A percentile compares a stretch with the other conserved stretches of the same genome.
phyloP scores from a whole-genome alignment of 495 filamentous ascomycete species.

The Lophiostoma macrostomum region DNA sequence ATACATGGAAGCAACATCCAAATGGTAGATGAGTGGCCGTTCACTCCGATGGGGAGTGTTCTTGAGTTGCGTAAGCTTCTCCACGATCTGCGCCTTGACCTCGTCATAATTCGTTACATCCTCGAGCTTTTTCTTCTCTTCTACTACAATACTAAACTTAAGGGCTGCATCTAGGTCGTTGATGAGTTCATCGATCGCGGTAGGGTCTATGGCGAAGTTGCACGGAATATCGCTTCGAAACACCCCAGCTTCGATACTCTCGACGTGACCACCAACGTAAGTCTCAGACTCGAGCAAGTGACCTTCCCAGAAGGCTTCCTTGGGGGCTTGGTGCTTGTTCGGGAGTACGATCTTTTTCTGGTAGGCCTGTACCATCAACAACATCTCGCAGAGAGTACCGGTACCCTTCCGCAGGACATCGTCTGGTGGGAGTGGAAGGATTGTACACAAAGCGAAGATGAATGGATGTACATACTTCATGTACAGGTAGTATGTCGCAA shows the following conservation, averaged over 20 bases:
- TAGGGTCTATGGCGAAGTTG: constrained; percentile 82
- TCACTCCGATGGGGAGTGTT: constrained; percentile 77
- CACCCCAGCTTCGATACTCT: constrained; percentile 98
- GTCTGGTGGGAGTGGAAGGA: constrained; percentile 89
- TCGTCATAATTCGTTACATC: constrained; percentile 93
- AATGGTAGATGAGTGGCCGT: constrained; percentile 89
- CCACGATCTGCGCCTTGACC: constrained; percentile 77
- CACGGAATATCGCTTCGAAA: constrained; percentile 94
- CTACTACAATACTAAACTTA: constrained; percentile 85
- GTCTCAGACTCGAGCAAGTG: constrained; percentile 95
- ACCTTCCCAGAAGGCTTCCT: constrained; percentile 93
- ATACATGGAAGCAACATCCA: constrained; percentile 99
- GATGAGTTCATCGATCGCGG: constrained; percentile 84
- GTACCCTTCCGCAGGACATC: constrained; percentile 93
- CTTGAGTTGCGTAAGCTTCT: constrained; percentile 70
- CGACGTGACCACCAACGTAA: constrained; percentile 97
- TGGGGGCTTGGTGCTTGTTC: constrained; percentile 90
- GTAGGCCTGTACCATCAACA: constrained; percentile 98
- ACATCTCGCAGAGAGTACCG: constrained; percentile 96
- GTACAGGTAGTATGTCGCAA: constrained; percentile 98
- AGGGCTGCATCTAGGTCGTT: constrained; percentile 85
- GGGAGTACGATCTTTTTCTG: constrained; percentile 86
- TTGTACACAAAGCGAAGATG: constrained; percentile 97
- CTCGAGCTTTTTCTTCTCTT: constrained; percentile 90
- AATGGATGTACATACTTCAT: constrained; percentile 99